Conservation (phyloP, 2,329 filamentous ascomycete species). For the Aspergillus pseudotamarii region DNA sequence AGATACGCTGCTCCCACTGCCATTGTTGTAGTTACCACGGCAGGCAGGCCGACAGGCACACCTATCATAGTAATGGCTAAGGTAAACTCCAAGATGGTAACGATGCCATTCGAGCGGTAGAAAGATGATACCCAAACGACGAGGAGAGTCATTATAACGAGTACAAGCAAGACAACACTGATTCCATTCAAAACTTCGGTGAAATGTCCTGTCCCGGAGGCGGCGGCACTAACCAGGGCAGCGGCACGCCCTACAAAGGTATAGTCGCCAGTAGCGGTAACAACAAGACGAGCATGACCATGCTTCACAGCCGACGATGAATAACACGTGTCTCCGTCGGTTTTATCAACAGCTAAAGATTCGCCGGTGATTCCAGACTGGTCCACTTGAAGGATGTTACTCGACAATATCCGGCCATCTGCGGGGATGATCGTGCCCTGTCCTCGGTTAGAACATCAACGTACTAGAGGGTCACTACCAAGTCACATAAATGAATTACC, state of each 20-base stretch:
- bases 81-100: constrained; percentile 79
- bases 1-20: constrained; percentile 89
- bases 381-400: constrained; percentile 84
- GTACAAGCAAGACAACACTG: constrained; percentile 74
- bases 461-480: neutral
- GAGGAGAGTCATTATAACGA: constrained; percentile 79
- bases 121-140: constrained; percentile 85
- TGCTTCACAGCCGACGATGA: constrained; percentile 88
- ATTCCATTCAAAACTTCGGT: constrained; percentile 89
- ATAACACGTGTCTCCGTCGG: constrained; percentile 77
- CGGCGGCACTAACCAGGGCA: constrained; percentile 78
- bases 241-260: constrained; percentile 89
- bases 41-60: constrained; percentile 89
- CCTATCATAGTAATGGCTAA: constrained; percentile 88
- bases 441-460: constrained; percentile 12
- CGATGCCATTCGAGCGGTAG: constrained; percentile 82
- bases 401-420: constrained; percentile 82
- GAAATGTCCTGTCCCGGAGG: constrained; percentile 78
- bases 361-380: constrained; percentile 92
- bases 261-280: constrained; percentile 83
- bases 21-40: constrained; percentile 93
- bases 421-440: constrained; percentile 85
- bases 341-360: constrained; percentile 88
- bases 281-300: constrained; percentile 80
- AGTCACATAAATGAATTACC: constrained; percentile 36